Percentiles rank a stretch among this genome's conserved stretches.
phyloP scores from a whole-genome alignment of 768 basidiomycete species.

The Boletus vinaceobasis region DNA sequence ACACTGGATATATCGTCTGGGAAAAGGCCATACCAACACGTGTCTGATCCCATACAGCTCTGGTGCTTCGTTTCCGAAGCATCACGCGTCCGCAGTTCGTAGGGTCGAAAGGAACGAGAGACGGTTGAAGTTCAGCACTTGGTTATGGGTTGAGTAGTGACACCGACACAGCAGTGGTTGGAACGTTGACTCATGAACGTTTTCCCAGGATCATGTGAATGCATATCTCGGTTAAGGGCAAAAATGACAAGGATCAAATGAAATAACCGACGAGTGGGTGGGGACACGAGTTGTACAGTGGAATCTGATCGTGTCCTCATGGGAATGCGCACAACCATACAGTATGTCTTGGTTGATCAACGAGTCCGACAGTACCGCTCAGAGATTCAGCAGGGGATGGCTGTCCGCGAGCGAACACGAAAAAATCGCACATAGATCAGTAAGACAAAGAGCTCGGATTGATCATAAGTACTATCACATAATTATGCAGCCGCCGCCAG shows the following conservation, averaged over 20 bases:
- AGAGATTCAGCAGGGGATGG: not conserved
- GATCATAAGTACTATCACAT: not conserved
- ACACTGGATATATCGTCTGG: not conserved
- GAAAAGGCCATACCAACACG: too few species aligned
- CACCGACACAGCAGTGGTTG: too few species aligned
- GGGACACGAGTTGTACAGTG: not conserved
- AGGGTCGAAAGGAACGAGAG: too few species aligned
- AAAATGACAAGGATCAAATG: too few species aligned
- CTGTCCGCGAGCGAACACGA: not conserved
- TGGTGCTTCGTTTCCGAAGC: too few species aligned
- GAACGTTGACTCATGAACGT: too few species aligned
- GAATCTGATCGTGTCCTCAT: not conserved
- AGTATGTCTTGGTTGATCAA: not conserved
- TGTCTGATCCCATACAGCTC: too few species aligned
- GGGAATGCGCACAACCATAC: not conserved
- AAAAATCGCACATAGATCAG: not conserved
- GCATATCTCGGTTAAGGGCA: not conserved
- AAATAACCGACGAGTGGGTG: too few species aligned
- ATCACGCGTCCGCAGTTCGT: too few species aligned
- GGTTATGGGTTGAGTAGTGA: too few species aligned
- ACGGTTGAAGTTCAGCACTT: too few species aligned
- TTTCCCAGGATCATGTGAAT: too few species aligned
- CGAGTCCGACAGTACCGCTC: not conserved
- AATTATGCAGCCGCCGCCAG: not conserved
- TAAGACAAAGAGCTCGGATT: not conserved